Evolutionary conservation across 2,329 filamentous ascomycete genomes (phyloP).

Genomic region (Ophiostoma triangulosporum): DNA sequence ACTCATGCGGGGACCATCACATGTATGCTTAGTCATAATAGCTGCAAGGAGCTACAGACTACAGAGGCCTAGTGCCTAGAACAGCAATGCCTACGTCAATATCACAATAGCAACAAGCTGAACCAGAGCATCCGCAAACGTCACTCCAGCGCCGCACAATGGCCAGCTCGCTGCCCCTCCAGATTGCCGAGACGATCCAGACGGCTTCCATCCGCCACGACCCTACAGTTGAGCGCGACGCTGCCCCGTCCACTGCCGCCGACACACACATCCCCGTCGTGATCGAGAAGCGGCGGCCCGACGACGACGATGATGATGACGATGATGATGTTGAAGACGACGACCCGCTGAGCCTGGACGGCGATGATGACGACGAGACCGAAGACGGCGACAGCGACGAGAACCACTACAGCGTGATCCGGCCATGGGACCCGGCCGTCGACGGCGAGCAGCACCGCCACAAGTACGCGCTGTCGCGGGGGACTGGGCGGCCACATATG

Average conservation of each 20-base stretch:
- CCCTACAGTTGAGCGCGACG: constrained; percentile 60
- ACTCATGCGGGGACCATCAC: neutral
- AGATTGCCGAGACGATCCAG: constrained; percentile 70
- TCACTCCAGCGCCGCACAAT: constrained; percentile 24
- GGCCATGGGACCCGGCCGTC: constrained; percentile 31
- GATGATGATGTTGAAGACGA: constrained; percentile 35
- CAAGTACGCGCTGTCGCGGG: neutral
- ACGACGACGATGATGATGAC: constrained; percentile 31
- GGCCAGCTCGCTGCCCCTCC: constrained; percentile 42
- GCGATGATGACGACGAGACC: constrained; percentile 27
- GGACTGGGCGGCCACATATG: constrained; percentile 20
- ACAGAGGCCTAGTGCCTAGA: too few relatives aligned
- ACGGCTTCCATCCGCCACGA: constrained; percentile 61
- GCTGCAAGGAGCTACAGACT: neutral
- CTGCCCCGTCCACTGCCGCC: constrained; percentile 66
- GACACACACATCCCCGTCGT: constrained; percentile 49
- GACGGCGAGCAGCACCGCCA: neutral
- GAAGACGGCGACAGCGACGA: constrained; percentile 30
- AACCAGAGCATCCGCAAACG: neutral
- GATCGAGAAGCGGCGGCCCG: constrained; percentile 15
- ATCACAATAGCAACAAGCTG: neutral
- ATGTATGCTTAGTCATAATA: neutral
- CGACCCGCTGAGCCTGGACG: constrained; percentile 36
- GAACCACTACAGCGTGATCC: constrained; percentile 52
- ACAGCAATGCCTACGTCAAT: neutral